These are phyloP conservation scores for Alternaria metachromatica DNA, from an alignment of 2,329 filamentous ascomycete genomes.

Conservation along the genomic window DNA sequence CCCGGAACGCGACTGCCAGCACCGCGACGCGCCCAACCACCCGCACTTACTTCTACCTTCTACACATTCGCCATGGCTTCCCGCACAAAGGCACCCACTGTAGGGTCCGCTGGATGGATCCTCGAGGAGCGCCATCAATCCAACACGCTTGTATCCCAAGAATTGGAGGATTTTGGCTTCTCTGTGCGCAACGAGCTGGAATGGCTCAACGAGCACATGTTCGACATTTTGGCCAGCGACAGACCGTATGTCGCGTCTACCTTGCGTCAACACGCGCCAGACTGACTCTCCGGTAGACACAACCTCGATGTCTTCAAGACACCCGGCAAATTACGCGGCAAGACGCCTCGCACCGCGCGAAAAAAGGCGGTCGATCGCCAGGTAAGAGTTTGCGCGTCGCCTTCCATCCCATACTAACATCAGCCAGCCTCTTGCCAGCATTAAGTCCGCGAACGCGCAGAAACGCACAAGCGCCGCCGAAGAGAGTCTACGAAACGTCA, in stretches of 20 bases:
- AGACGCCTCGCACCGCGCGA: conserved; percentile 75
- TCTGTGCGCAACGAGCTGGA: conserved; percentile 93
- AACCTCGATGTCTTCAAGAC: conserved; percentile 97
- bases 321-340: conserved; percentile 80
- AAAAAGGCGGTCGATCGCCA: conserved; percentile 68
- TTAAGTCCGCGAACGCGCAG: conserved; percentile 55
- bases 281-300: conserved; percentile 65
- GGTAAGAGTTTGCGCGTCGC: conserved; percentile 65
- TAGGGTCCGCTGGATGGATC: conserved; percentile 87
- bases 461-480: conserved; percentile 60
- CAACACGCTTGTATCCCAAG: conserved; percentile 75
- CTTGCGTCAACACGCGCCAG: conserved; percentile 2
- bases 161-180: conserved; percentile 92
- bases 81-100: conserved; percentile 56
- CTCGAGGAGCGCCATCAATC: conserved; percentile 82
- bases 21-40: conserved; percentile 33
- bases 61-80: conserved; percentile 36
- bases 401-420: conserved; percentile 21
- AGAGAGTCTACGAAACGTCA: conserved; percentile 59
- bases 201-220: conserved; percentile 99
- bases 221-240: conserved; percentile 85
- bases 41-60: conserved; percentile 5
- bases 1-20: conserved; percentile 19
- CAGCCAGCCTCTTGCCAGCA: conserved; percentile 56
- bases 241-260: conserved; percentile 71